Base-by-base conservation (phyloP, 345 rosid species). In the Crucihimalaya himalaica region DNA sequence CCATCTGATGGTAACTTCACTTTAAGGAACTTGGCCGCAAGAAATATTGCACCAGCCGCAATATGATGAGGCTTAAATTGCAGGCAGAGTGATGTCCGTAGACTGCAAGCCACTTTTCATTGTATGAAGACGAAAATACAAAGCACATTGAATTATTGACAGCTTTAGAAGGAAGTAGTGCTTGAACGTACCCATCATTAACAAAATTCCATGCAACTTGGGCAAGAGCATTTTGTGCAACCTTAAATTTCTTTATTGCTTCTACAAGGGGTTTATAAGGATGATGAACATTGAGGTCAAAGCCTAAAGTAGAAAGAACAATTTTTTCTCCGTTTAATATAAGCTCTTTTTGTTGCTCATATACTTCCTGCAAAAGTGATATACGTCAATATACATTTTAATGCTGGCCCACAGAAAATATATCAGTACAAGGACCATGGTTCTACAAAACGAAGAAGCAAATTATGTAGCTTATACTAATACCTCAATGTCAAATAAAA, bases 51-150 rank as follows among this genome's bases (percentile, higher is more conserved):
- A 80, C 97, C 98, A 35, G 98, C 98, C 8, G 99, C 98, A 85
- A 92, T 95, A 81, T 92, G 99, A 77, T 90, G 98, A 69, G 99
- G 97, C 89, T 85, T 88, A 90, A 92, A 92, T 84, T 95, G 99
- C 91, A 95, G 84, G 89, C 97, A 92, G 82, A 95, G 99, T 58
- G 98, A 90, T 45, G 99, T 95, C 85, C 98, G 87, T 86, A 95
- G 96, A 85, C 98, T 95, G 97, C 88, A 92, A 78, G 86, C 84
- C 87, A 65, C 85, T 82, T 85, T 84, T 68, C 80, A 84, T 76
- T 77, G 79, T 80, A 73, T 69, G 83, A 83, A 81, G 84, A 84
- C 47, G 75, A 71, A 79, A 80, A 74, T 70, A 80, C 75, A 68
- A 79, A 77, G 80, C 79, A 86, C 70, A 78, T 48, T 75, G 76